Conservation (phyloP, 148 eudicot species). For the Silene conica region DNA sequence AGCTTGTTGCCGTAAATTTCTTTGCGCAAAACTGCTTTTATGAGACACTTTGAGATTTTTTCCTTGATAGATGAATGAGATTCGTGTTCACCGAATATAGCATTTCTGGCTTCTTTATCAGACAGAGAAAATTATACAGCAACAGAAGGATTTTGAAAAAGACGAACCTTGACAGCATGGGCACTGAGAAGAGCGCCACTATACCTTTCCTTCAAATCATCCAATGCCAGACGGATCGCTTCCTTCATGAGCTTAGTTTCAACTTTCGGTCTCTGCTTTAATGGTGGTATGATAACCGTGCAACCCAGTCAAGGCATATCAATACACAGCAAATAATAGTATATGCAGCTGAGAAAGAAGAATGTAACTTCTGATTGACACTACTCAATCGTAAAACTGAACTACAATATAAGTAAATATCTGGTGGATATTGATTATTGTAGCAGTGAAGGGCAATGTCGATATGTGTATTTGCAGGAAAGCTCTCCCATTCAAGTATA, state of each 20-base stretch:
- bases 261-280: slow-evolving; percentile 27
- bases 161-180: slow-evolving; percentile 67
- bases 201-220: slow-evolving; percentile 74
- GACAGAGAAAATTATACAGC: not conserved
- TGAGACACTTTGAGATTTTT: too few species aligned
- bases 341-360: not conserved
- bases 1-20: too few species aligned
- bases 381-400: slow-evolving; percentile 47
- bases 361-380: slow-evolving; percentile 44
- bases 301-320: slow-evolving; percentile 55
- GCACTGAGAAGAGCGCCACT: slow-evolving; percentile 71
- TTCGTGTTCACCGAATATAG: not conserved
- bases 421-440: slow-evolving; percentile 68
- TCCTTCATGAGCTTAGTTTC: slow-evolving; percentile 50
- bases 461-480: slow-evolving; percentile 53
- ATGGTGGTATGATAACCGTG: slow-evolving; percentile 36
- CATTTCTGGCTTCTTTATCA: slow-evolving; percentile 1
- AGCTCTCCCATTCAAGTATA: slow-evolving; percentile 75
- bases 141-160: slow-evolving; percentile 10
- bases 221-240: slow-evolving; percentile 63
- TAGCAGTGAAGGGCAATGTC: slow-evolving; percentile 72
- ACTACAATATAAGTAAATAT: slow-evolving; percentile 28
- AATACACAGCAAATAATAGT: slow-evolving; percentile 13
- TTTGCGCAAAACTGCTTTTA: too few species aligned
- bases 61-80: not conserved